Evolutionary conservation across 139 green algal genomes (phyloP).

Genomic region (Gonium pectorale): DNA sequence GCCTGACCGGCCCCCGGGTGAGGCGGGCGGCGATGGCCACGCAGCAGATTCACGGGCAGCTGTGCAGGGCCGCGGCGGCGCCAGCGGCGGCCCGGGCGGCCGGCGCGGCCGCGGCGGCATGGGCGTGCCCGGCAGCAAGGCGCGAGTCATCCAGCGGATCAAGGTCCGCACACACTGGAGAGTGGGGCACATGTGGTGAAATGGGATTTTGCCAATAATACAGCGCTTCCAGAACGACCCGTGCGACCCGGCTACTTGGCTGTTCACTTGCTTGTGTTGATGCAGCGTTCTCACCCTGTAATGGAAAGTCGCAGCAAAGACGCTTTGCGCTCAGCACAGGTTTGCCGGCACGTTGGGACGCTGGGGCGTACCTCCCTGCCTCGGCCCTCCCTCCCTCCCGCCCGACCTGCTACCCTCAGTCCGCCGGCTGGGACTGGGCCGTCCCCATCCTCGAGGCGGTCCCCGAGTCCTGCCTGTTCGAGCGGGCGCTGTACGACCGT

Average conservation of each 20-base stretch:
- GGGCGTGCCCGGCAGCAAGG: slow-evolving; percentile 62
- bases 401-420: not conserved
- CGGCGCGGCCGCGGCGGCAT: slow-evolving; percentile 37
- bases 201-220: too few relatives aligned
- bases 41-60: too few relatives aligned
- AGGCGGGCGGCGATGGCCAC: not conserved
- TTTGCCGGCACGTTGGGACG: too few relatives aligned
- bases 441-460: slow-evolving; percentile 50
- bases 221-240: too few relatives aligned
- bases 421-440: not conserved
- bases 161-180: not conserved
- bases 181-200: not conserved
- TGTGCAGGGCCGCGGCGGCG: too few relatives aligned
- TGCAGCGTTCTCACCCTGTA: too few relatives aligned
- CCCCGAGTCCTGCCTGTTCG: slow-evolving; percentile 61
- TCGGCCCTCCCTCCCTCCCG: not conserved
- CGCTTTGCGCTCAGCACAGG: too few relatives aligned
- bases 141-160: slow-evolving; percentile 45
- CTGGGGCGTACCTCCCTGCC: too few relatives aligned
- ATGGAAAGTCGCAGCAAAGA: too few relatives aligned
- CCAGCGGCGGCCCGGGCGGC: not conserved
- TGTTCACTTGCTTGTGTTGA: too few relatives aligned
- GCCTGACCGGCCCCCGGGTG: not conserved
- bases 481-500: slow-evolving; percentile 62
- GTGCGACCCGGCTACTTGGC: too few relatives aligned